Evolutionary conservation across 208 protist species (phyloP).

Genomic region (Herpetomonas samuelpessoai): DNA sequence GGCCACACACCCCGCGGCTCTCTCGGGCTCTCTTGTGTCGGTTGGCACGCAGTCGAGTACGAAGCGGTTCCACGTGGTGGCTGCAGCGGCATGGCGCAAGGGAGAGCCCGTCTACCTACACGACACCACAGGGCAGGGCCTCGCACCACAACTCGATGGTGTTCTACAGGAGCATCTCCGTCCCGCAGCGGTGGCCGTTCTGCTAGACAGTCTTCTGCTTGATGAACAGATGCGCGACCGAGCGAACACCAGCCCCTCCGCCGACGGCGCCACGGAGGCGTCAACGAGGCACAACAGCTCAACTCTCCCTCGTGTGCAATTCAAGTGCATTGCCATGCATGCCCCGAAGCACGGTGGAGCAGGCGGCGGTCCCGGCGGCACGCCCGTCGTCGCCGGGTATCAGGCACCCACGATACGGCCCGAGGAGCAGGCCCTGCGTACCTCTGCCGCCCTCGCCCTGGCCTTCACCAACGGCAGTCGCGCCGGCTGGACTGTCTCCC

Average conservation of each 20-base stretch:
- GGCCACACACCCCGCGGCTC: conserved; percentile 22
- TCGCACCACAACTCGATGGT: too few species aligned
- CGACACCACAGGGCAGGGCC: conserved; percentile 16
- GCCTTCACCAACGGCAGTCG: conserved; percentile 24
- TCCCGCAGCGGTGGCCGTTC: conserved; percentile 37
- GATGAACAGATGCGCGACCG: neutral
- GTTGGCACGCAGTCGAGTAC: conserved; percentile 17
- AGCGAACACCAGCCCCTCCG: neutral
- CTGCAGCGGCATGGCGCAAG: conserved; percentile 26
- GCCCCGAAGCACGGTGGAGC: neutral
- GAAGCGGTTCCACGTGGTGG: conserved; percentile 12
- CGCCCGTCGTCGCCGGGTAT: neutral
- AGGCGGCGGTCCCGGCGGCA: too few species aligned
- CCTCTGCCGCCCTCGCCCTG: conserved; percentile 21
- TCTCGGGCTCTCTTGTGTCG: conserved; percentile 30
- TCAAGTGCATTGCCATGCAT: conserved; percentile 15
- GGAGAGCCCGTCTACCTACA: conserved; percentile 24
- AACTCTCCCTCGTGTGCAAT: too few species aligned
- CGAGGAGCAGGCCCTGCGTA: conserved; percentile 1
- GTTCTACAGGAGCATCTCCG: conserved; percentile 23
- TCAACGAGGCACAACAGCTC: neutral
- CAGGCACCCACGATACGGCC: neutral
- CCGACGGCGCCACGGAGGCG: neutral
- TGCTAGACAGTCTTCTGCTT: conserved; percentile 18
- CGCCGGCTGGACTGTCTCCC: conserved; percentile 48